A percentile compares a stretch with the other conserved stretches of the same genome.
phyloP scores from a whole-genome alignment of 495 filamentous ascomycete species.

The Podospora pseudopauciseta region DNA sequence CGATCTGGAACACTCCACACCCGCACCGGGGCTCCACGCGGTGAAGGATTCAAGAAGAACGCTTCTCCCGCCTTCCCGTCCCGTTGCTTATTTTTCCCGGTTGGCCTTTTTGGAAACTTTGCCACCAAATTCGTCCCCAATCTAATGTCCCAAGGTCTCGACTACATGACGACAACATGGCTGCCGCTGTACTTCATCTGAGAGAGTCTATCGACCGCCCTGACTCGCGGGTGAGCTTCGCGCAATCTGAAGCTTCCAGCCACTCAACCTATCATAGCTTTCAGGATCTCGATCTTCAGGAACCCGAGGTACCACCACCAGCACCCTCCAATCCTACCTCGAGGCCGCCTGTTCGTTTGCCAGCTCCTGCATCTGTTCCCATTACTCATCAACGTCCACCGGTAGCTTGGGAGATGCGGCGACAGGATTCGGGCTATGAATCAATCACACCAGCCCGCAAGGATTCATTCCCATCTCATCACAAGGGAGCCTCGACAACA shows the following conservation, averaged over 20 bases:
- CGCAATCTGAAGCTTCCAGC: conserved; percentile 26
- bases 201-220: conserved; percentile 32
- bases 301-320: conserved; percentile 21
- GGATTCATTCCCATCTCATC: conserved; percentile 27
- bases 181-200: conserved; percentile 34
- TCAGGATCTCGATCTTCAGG: conserved; percentile 38
- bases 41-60: conserved; percentile 22
- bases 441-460: conserved; percentile 32
- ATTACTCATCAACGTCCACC: conserved; percentile 20
- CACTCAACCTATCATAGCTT: conserved; percentile 49
- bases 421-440: conserved; percentile 51
- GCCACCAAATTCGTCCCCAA: conserved; percentile 2
- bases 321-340: background rate
- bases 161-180: conserved; percentile 7
- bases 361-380: background rate
- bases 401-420: conserved; percentile 35
- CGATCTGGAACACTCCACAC: conserved; percentile 13
- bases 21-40: conserved; percentile 3
- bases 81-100: conserved; percentile 12
- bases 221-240: conserved; percentile 39
- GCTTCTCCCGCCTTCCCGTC: conserved; percentile 10
- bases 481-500: conserved; percentile 21
- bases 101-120: conserved; percentile 6
- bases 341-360: conserved; percentile 9
- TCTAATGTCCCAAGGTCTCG: conserved; percentile 23